Conservation (phyloP, 805 yeast genomes). For the Yueomyces sinensis region DNA sequence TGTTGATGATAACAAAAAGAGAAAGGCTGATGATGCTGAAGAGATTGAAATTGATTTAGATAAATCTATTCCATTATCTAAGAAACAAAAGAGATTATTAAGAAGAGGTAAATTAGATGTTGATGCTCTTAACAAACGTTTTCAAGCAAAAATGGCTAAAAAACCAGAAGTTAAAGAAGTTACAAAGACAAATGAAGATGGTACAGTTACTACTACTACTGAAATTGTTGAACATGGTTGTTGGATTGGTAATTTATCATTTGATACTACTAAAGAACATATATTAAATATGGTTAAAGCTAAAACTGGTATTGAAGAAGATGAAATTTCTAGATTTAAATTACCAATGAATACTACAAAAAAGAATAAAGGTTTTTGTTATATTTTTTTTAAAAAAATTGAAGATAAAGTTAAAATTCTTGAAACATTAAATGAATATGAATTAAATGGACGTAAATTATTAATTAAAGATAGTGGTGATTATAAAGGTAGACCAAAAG, state of each 20-base stretch:
- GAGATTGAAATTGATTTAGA: slow-evolving; percentile 58
- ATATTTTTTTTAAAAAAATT: slow-evolving; percentile 56
- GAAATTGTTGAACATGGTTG: slow-evolving; percentile 45
- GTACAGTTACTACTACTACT: slow-evolving; percentile 4
- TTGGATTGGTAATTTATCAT: slow-evolving; percentile 90
- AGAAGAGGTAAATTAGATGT: slow-evolving; percentile 63
- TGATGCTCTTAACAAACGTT: slow-evolving; percentile 32
- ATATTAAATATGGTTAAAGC: slow-evolving; percentile 47
- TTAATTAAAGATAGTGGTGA: slow-evolving; percentile 71
- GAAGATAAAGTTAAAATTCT: slow-evolving; percentile 48
- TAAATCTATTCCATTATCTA: slow-evolving; percentile 73
- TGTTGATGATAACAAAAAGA: slow-evolving; percentile 22
- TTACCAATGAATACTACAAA: slow-evolving; percentile 43
- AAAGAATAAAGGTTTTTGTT: slow-evolving; percentile 68
- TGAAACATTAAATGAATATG: slow-evolving; percentile 53
- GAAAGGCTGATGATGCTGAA: slow-evolving; percentile 29
- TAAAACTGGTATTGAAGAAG: slow-evolving; percentile 35
- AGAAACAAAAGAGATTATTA: slow-evolving; percentile 75
- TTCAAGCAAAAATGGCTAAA: slow-evolving; percentile 22
- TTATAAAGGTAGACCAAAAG: slow-evolving; percentile 77
- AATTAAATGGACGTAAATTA: slow-evolving; percentile 72
- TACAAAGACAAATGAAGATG: slow-evolving; percentile 15
- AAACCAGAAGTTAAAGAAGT: slow-evolving; percentile 25
- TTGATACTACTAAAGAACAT: slow-evolving; percentile 70
- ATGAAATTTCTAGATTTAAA: too few relatives aligned